Evolutionary conservation across 192 early-diverging fungal genomes (phyloP), one percentile per base, ranked within the genome.

Genomic region (Bifiguratus adelaidae): DNA sequence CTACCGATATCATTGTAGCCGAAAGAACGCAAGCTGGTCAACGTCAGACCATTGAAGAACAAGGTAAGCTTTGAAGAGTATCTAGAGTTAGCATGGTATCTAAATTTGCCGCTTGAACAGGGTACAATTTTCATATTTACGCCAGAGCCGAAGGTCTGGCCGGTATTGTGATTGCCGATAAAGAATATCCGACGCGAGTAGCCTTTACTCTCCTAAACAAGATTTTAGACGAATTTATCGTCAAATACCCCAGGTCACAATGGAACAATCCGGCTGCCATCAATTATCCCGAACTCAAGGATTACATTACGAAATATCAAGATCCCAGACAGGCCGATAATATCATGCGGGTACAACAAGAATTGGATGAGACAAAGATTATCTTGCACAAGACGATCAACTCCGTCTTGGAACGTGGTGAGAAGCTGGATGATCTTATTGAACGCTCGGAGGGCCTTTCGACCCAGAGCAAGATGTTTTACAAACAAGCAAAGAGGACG

Each of bases 321-420:
- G 89, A 96, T 63, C 95, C 95, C 28, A 77, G 89, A 44, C 78
- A 82, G 47, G 83, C 84, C 5, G 93, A 98, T 63, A 87, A 81
- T 2, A 88, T 96, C 49, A 80, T 95, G 80, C 76, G 78, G 56
- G 88, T 98, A 33, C 95, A 96, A 70, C 75, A 79, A 55, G 93
- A 98, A 63, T 63, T 98, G 67, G 95, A 98, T 54, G 91, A 98
- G 63, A 98, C 95, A 7, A 98, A 91, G 63, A 81, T 81, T 32
- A 83, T 98, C 24, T 53, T 98, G 12, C 88, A 90, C 67, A 90
- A 91, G 65, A 96, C 93, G 0, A 97, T 97, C 58, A 89, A 95
- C 48, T 77, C 78, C 21, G 66, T 97, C 15, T 56, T 97, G 54
- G 75, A 89, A 44, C 81, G 94, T 47, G 89, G 86, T 7, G 89